Base-by-base conservation (phyloP, 2,329 filamentous ascomycete genomes). In the Ophiostoma novo-ulmi region DNA sequence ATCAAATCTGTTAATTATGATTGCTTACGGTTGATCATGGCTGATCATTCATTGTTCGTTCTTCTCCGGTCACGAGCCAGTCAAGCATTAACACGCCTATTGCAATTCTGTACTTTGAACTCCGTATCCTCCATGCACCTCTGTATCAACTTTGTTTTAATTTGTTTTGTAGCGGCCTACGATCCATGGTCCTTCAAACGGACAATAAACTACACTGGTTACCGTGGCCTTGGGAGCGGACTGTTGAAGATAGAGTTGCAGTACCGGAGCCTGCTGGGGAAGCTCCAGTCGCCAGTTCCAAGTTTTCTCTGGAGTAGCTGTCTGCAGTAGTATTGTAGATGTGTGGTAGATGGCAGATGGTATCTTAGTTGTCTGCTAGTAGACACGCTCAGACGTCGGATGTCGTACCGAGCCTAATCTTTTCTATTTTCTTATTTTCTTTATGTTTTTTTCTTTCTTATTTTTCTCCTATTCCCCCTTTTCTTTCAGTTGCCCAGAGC, bases 201-300 rank as follows among this genome's bases (percentile, higher is more conserved):
- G 20, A 52, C 52, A 22, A 36, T 63, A 63, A 35, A 31, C 26
- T 35, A 36, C 58, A 35, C 3, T 31, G 58, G 22, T 35, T 63
- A 63, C 58, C 58, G 58, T 63, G 58, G 58, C 58, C 58, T 63
- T 63, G 58, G 58, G 58, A 31, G 55, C 55, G 55, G 26, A 63
- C 58, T 63, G 58, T 58, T n/a, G 58, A 36, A 35, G 26, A 63
- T 35, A 35, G 26, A 35, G 58, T 63, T 61, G 55, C 55, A 61
- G 13, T 63, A n/a, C 44, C 44, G 44, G 44, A 48, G 44, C 14
- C 7, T 61, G 55, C 17, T 35, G 58, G 58, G 26, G 26, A 36
- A 8, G 52, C 6, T 58, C 52, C 17, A 48, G 44, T 20, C 17
- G 10, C 52, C n/a, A 20, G 22, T 58, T 58, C 22, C 52, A 58